A percentile compares a stretch with the other conserved stretches of the same genome.
phyloP scores from a whole-genome alignment of 345 rosid species.

The Cardamine resedifolia region DNA sequence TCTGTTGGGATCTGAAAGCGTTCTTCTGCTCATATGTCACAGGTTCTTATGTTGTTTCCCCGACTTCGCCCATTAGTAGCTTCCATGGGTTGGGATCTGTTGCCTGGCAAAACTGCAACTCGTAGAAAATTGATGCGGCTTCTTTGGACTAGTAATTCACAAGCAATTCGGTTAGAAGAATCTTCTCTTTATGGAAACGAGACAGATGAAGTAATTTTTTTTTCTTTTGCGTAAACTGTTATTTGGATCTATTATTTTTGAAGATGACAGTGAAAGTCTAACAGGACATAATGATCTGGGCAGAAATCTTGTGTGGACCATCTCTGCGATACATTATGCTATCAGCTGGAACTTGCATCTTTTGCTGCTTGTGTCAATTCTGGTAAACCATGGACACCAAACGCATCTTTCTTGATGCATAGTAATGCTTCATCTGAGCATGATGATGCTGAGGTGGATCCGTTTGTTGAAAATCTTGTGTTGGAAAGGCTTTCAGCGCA shows the following conservation, averaged over 20 bases:
- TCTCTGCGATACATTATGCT: slow-evolving; percentile 82
- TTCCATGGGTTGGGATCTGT: slow-evolving; percentile 96
- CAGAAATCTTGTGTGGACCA: slow-evolving; percentile 89
- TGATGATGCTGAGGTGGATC: slow-evolving; percentile 59
- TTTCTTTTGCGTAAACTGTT: not conserved
- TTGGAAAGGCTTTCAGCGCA: slow-evolving; percentile 94
- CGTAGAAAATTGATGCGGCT: slow-evolving; percentile 80
- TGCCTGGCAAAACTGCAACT: slow-evolving; percentile 66
- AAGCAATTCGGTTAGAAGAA: slow-evolving; percentile 67
- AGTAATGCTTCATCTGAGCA: slow-evolving; percentile 48
- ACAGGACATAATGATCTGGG: slow-evolving; percentile 35
- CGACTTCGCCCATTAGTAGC: slow-evolving; percentile 82
- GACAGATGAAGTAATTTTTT: slow-evolving; percentile 63
- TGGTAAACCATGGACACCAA: slow-evolving; percentile 79
- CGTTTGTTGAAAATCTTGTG: slow-evolving; percentile 91
- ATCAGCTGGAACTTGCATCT: slow-evolving; percentile 83
- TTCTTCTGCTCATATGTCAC: slow-evolving; percentile 37
- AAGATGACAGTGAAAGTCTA: slow-evolving; percentile 33
- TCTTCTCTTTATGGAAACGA: slow-evolving; percentile 63
- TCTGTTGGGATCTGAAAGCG: slow-evolving; percentile 14
- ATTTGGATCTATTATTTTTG: slow-evolving; percentile 5
- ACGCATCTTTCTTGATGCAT: slow-evolving; percentile 62
- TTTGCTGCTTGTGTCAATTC: slow-evolving; percentile 87
- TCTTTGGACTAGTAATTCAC: slow-evolving; percentile 74
- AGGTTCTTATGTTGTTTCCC: slow-evolving; percentile 78